A percentile compares a stretch with the other conserved stretches of the same genome.
Conservation (phyloP, 306 rosid species). For the Fagus sylvatica region DNA sequence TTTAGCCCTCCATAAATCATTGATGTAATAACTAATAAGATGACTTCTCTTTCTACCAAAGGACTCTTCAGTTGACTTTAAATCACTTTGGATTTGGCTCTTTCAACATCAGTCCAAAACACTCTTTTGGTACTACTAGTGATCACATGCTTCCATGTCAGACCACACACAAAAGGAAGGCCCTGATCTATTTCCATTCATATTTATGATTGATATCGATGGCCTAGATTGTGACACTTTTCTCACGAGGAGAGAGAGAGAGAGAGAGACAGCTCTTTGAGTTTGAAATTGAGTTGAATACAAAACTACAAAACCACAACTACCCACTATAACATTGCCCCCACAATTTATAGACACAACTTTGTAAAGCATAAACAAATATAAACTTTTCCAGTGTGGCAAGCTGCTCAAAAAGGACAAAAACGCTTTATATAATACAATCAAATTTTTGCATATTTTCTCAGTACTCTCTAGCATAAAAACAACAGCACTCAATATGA, state of each 20-base stretch:
- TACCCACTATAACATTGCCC: slow-evolving; percentile 13
- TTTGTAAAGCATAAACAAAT: slow-evolving; percentile 8
- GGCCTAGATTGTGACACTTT: slow-evolving; percentile 31
- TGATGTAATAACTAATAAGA: slow-evolving; percentile 7
- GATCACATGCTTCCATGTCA: slow-evolving; percentile 77
- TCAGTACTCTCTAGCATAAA: no score
- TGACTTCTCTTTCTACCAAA: slow-evolving; percentile 16
- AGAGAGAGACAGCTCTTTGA: slow-evolving; percentile 7
- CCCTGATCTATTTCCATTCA: slow-evolving; percentile 23
- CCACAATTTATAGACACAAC: slow-evolving; percentile 28
- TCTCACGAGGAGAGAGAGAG: neutral
- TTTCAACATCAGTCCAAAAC: slow-evolving; percentile 60
- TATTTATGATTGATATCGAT: slow-evolving; percentile 3
- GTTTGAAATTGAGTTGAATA: slow-evolving; percentile 36
- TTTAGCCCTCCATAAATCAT: neutral
- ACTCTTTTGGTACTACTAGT: slow-evolving; percentile 39
- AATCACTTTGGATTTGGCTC: slow-evolving; percentile 36
- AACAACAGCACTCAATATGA: no score
- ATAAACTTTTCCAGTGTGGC: slow-evolving; percentile 8
- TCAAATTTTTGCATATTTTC: no score
- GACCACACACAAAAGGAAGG: slow-evolving; percentile 29
- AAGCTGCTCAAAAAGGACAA: slow-evolving; percentile 8
- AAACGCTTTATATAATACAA: no score
- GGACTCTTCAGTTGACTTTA: slow-evolving; percentile 51
- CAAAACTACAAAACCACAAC: slow-evolving; percentile 25